Percentiles rank a stretch among this genome's conserved stretches.
These are phyloP conservation scores for Pseudogymnoascus destructans DNA, from an alignment of 2,329 filamentous ascomycete species.

Conservation along the genomic window DNA sequence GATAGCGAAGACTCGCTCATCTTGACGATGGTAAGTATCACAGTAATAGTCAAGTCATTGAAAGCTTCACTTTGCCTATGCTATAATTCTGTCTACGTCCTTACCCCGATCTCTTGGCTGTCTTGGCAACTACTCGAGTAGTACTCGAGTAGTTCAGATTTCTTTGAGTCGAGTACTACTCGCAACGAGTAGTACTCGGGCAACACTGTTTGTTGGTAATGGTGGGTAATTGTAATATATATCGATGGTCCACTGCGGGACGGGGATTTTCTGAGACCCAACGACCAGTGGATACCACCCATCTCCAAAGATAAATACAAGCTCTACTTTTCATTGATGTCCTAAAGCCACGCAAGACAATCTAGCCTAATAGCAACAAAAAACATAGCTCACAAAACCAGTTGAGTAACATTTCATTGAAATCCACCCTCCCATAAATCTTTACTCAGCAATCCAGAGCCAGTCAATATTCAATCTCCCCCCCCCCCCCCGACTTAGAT, in stretches of 20 bases:
- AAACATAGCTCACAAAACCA: constrained; percentile 3
- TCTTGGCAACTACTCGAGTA: too few relatives aligned
- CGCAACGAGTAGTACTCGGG: too few relatives aligned
- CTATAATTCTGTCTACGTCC: too few relatives aligned
- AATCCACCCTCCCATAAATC: not conserved
- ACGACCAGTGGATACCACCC: not conserved
- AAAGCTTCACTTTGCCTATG: too few relatives aligned
- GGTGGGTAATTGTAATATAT: not conserved
- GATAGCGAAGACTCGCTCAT: too few relatives aligned
- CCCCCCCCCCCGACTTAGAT: not conserved
- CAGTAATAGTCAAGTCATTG: too few relatives aligned
- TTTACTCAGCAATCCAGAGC: not conserved
- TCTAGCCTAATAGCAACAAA: constrained; percentile 1
- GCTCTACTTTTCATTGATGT: constrained; percentile 1
- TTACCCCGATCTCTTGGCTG: too few relatives aligned
- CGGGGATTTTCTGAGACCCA: not conserved
- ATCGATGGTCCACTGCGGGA: not conserved
- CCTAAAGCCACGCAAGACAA: not conserved
- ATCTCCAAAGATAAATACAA: not conserved
- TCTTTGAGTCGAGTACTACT: too few relatives aligned
- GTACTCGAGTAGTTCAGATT: too few relatives aligned
- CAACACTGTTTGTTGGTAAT: too few relatives aligned
- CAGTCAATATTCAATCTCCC: not conserved
- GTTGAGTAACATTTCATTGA: not conserved
- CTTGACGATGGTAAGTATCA: too few relatives aligned